Conservation (phyloP, 2,329 filamentous ascomycete genomes). For the Onygenales sp. region DNA sequence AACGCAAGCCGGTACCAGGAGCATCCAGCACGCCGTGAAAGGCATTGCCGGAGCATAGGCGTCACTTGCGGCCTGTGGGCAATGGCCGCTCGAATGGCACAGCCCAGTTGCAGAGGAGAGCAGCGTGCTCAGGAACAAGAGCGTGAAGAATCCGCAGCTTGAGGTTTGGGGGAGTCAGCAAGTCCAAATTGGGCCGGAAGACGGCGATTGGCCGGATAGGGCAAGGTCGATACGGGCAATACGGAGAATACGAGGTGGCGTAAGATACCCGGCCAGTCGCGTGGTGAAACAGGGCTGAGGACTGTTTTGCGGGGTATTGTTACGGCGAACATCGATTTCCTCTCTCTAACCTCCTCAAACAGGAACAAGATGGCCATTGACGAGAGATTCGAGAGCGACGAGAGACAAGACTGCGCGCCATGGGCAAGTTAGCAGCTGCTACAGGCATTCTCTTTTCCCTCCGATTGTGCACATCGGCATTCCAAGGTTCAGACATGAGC, state of each 20-base stretch:
- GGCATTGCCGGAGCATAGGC: constrained; percentile 4
- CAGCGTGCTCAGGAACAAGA: neutral
- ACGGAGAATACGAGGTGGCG: neutral
- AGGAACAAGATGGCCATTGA: no score
- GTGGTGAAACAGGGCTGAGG: neutral
- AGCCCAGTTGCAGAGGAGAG: neutral
- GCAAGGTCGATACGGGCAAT: neutral
- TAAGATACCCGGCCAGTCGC: no score
- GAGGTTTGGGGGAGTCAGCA: neutral
- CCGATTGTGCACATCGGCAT: no score
- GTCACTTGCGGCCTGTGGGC: neutral
- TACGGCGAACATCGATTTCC: neutral
- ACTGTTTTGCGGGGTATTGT: neutral
- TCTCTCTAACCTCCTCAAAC: no score
- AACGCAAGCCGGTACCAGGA: neutral
- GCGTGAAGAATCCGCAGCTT: neutral
- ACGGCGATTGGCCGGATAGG: neutral
- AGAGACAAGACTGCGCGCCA: no score
- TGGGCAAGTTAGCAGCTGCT: no score
- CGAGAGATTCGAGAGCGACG: no score
- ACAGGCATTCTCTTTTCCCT: no score
- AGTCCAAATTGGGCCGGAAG: neutral
- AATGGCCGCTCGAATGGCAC: neutral
- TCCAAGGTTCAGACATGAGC: no score
- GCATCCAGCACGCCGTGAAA: neutral